Percentiles rank a stretch among this genome's conserved stretches.
phyloP scores from a whole-genome alignment of 2,329 filamentous ascomycete species.

The Allantophomopsis lycopodina region DNA sequence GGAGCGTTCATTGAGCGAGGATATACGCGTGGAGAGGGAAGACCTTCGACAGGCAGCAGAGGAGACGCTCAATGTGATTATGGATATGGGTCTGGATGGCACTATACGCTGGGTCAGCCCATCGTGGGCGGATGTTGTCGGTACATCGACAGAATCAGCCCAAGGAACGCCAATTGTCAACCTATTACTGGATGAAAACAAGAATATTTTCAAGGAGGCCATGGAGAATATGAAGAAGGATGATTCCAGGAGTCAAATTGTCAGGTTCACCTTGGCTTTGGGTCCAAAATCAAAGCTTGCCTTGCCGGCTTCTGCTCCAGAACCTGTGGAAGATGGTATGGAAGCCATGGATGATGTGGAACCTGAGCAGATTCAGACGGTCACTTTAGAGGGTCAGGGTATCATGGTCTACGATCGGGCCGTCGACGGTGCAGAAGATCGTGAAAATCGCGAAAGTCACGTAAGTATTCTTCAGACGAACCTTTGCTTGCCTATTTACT shows the following conservation, averaged over 20 bases:
- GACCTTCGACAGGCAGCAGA: conserved; percentile 92
- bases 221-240: conserved; percentile 85
- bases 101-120: conserved; percentile 92
- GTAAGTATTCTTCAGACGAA: conserved; percentile 37
- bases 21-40: conserved; percentile 86
- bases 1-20: conserved; percentile 63
- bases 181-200: conserved; percentile 65
- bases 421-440: conserved; percentile 42
- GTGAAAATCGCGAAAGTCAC: conserved; percentile 50
- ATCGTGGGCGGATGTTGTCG: conserved; percentile 89
- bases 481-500: conserved; percentile 3
- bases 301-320: conserved; percentile 18
- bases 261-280: conserved; percentile 63
- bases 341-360: conserved; percentile 20
- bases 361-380: conserved; percentile 32
- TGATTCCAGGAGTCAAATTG: conserved; percentile 82
- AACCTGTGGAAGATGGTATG: conserved; percentile 12
- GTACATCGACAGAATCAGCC: conserved; percentile 59
- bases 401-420: conserved; percentile 95
- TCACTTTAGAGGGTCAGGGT: conserved; percentile 87
- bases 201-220: conserved; percentile 66
- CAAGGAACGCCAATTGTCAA: conserved; percentile 69
- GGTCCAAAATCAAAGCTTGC: conserved; percentile 56
- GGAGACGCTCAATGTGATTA: conserved; percentile 89
- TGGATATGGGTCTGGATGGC: conserved; percentile 84